Conservation (phyloP, 495 filamentous ascomycete genomes). For the Filosporella fistucella region DNA sequence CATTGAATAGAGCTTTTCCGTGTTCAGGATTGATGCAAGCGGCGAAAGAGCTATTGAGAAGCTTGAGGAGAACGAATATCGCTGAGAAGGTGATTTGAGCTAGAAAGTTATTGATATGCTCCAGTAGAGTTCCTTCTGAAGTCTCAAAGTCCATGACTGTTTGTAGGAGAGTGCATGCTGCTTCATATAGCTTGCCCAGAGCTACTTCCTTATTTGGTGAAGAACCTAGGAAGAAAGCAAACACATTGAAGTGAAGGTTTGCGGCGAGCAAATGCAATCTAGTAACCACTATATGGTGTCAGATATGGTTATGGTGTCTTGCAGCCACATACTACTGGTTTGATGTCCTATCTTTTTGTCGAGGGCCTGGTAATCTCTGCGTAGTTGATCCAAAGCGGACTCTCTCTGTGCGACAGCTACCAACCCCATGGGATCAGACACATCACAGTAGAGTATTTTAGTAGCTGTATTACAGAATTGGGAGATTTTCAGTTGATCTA, state of each 20-base stretch:
- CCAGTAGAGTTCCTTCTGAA: slow-evolving; percentile 41
- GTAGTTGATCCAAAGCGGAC: not conserved
- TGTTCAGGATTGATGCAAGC: slow-evolving; percentile 63
- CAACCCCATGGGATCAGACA: not conserved
- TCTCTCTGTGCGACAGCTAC: not conserved
- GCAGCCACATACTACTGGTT: slow-evolving; percentile 24
- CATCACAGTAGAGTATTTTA: slow-evolving; percentile 46
- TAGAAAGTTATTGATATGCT: slow-evolving; percentile 73
- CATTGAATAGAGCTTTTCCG: slow-evolving; percentile 67
- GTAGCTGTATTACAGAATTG: slow-evolving; percentile 35
- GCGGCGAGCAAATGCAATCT: slow-evolving; percentile 70
- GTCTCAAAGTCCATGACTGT: slow-evolving; percentile 51
- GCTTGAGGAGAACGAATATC: slow-evolving; percentile 74
- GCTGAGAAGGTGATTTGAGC: slow-evolving; percentile 85
- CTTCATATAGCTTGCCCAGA: slow-evolving; percentile 66
- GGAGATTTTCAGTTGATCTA: slow-evolving; percentile 54
- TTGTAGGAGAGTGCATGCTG: slow-evolving; percentile 69
- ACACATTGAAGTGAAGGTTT: slow-evolving; percentile 72
- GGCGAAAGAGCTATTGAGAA: slow-evolving; percentile 77
- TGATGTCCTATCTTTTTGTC: too few relatives aligned
- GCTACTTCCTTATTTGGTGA: slow-evolving; percentile 32
- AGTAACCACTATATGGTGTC: slow-evolving; percentile 48
- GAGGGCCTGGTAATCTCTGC: too few relatives aligned
- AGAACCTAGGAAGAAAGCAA: slow-evolving; percentile 74
- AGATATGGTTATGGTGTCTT: slow-evolving; percentile 35